Percentiles rank a stretch among this genome's conserved stretches.
These are phyloP conservation scores for Lagenidium giganteum DNA, from an alignment of 352 stramenopile species.

Conservation along the genomic window DNA sequence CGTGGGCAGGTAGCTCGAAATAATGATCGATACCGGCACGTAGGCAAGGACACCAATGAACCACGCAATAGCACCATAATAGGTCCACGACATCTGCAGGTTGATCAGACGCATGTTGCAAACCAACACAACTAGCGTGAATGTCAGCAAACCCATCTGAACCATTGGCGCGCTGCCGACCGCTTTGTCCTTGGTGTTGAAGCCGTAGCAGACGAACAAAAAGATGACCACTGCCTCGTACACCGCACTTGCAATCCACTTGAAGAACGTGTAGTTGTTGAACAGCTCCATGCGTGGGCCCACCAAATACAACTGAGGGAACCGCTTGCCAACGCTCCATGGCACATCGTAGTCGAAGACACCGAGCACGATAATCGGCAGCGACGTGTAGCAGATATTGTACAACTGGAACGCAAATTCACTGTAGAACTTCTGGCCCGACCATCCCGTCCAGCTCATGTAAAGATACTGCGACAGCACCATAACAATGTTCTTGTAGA, in stretches of 20 bases:
- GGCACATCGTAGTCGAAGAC: constrained; percentile 83
- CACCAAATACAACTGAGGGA: constrained; percentile 75
- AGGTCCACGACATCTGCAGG: constrained; percentile 77
- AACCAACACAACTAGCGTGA: constrained; percentile 91
- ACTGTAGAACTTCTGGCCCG: constrained; percentile 82
- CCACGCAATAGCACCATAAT: constrained; percentile 41
- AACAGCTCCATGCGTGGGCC: constrained; percentile 76
- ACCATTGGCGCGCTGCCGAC: constrained; percentile 87
- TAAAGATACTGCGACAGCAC: constrained; percentile 88
- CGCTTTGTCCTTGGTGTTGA: constrained; percentile 64
- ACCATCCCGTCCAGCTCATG: constrained; percentile 90
- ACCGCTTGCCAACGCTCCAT: constrained; percentile 45
- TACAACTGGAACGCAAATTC: constrained; percentile 84
- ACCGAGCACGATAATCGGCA: constrained; percentile 87
- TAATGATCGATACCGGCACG: constrained; percentile 50
- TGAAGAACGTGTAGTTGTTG: constrained; percentile 79
- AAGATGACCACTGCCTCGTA: constrained; percentile 70
- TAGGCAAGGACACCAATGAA: constrained; percentile 63
- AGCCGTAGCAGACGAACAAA: constrained; percentile 62
- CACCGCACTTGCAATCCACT: constrained; percentile 80
- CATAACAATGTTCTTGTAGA: constrained; percentile 98
- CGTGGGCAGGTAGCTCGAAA: constrained; percentile 56
- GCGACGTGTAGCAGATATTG: constrained; percentile 91
- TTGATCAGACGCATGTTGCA: constrained; percentile 90
- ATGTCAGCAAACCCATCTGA: constrained; percentile 90